Conservation (phyloP, 75 land plant species). For the Cupressus sempervirens region DNA sequence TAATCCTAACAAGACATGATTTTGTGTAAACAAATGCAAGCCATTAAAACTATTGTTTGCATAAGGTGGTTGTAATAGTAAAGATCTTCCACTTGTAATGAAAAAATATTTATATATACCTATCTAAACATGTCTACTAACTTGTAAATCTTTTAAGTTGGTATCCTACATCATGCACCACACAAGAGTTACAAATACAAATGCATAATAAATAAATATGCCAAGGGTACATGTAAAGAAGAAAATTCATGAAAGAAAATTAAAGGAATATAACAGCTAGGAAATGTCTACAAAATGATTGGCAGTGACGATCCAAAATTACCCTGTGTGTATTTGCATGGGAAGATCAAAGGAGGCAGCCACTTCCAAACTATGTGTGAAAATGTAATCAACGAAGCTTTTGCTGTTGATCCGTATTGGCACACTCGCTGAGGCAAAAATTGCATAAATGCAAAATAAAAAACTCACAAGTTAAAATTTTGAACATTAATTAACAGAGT, state of each 20-base stretch:
- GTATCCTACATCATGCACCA: neutral
- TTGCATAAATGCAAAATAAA: no score
- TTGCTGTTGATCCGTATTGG: slow-evolving; percentile 77
- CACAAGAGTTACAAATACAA: neutral
- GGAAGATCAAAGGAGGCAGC: slow-evolving; percentile 62
- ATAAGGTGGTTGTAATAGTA: neutral
- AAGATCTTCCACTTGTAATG: neutral
- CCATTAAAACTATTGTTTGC: neutral
- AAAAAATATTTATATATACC: neutral
- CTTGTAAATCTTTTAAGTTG: neutral
- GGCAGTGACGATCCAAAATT: slow-evolving; percentile 12
- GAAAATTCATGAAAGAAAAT: neutral
- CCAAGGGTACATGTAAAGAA: neutral
- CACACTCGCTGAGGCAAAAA: slow-evolving; percentile 3
- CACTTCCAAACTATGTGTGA: slow-evolving; percentile 62
- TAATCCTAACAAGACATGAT: no score
- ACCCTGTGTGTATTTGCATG: slow-evolving; percentile 98
- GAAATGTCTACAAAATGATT: neutral
- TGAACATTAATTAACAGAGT: neutral
- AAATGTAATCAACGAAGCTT: slow-evolving; percentile 67
- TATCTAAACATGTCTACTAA: neutral
- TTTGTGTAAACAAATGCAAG: neutral
- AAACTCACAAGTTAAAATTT: neutral
- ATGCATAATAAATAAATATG: neutral
- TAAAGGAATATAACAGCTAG: neutral